phyloP scores from a whole-genome alignment of 2,329 filamentous ascomycete species.

The Fusarium temperatum region DNA sequence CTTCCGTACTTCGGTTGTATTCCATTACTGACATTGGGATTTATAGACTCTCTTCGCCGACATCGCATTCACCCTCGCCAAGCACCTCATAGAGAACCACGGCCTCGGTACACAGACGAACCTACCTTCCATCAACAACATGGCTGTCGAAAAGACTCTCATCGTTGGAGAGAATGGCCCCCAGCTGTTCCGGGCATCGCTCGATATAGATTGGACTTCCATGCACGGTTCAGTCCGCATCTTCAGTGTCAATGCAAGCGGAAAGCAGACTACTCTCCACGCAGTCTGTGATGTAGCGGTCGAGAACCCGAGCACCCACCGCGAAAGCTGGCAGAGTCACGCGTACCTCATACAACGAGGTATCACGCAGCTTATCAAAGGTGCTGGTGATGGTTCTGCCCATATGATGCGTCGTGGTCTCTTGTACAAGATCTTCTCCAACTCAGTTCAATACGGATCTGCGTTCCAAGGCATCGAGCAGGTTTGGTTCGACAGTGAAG shows the following conservation, averaged over 20 bases:
- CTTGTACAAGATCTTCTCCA: conserved; percentile 71
- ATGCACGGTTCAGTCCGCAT: not conserved
- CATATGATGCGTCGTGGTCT: conserved; percentile 33
- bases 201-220: not conserved
- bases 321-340: not conserved
- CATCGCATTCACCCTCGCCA: not conserved
- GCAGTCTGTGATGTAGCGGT: not conserved
- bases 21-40: fast-evolving
- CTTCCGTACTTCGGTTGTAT: fast-evolving
- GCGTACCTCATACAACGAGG: not conserved
- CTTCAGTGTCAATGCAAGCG: not conserved
- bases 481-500: conserved; percentile 56
- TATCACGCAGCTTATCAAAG: not conserved
- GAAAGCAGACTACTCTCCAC: not conserved
- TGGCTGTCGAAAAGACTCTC: not conserved
- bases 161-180: not conserved
- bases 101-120: not conserved
- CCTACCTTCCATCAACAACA: not conserved
- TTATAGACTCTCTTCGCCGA: not conserved
- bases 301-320: not conserved
- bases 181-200: not conserved
- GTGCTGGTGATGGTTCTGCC: not conserved
- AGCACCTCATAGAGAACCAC: not conserved
- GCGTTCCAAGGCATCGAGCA: conserved; percentile 67
- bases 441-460: conserved; percentile 64